Evolutionary conservation across 371 early-diverging fungal genomes (phyloP).

Genomic region (Synchytrium microbalum): DNA sequence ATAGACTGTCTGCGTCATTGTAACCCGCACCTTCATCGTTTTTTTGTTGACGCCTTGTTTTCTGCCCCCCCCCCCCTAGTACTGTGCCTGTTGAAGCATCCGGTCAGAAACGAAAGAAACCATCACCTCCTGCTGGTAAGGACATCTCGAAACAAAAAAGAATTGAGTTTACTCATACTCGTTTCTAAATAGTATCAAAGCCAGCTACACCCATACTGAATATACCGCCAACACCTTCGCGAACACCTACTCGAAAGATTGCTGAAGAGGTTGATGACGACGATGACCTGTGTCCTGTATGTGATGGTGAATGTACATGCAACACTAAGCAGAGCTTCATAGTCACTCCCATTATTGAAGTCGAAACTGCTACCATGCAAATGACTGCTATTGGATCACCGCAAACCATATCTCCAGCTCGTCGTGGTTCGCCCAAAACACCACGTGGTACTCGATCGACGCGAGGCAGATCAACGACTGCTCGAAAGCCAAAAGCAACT

Average conservation of each 20-base stretch:
- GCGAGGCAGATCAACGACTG: too few species aligned
- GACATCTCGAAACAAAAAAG: too few species aligned
- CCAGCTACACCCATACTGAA: background rate
- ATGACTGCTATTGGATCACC: background rate
- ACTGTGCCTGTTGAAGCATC: too few species aligned
- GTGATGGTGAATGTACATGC: conserved; percentile 43
- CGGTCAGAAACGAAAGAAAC: too few species aligned
- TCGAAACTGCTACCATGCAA: background rate
- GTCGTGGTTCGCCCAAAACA: background rate
- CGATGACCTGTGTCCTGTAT: conserved; percentile 35
- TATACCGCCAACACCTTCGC: background rate
- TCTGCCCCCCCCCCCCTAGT: too few species aligned
- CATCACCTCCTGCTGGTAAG: too few species aligned
- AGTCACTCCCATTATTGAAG: background rate
- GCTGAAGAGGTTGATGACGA: conserved; percentile 16
- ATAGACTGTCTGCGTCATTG: too few species aligned
- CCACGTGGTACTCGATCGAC: background rate
- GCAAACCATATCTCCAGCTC: background rate
- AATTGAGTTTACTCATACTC: too few species aligned
- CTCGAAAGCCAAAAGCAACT: too few species aligned
- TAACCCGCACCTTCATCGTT: too few species aligned
- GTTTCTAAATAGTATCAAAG: background rate
- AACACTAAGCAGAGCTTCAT: conserved; percentile 9
- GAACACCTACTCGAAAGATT: background rate
- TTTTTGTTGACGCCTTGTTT: too few species aligned